Percentiles rank a stretch among this genome's conserved stretches.
These are phyloP conservation scores for Coemansia sp. DNA, from an alignment of 192 early-diverging fungal species.

Conservation along the genomic window DNA sequence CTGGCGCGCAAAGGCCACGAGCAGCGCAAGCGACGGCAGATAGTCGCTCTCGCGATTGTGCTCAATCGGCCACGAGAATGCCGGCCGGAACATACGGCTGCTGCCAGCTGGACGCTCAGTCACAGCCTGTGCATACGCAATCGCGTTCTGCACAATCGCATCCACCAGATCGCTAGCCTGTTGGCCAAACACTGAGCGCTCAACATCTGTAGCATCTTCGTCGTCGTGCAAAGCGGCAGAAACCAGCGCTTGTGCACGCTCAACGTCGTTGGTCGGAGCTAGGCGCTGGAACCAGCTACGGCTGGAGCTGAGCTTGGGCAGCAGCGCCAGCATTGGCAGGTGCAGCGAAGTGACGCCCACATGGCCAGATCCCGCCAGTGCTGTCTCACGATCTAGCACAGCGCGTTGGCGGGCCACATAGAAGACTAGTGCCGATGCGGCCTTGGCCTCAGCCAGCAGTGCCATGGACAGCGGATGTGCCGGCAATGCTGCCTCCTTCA, in stretches of 20 bases:
- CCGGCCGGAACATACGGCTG: slow-evolving; percentile 33
- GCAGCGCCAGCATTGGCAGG: slow-evolving; percentile 41
- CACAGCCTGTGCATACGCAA: slow-evolving; percentile 48
- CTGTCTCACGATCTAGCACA: slow-evolving; percentile 48
- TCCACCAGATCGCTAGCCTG: slow-evolving; percentile 51
- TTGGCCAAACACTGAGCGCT: slow-evolving; percentile 43
- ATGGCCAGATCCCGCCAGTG: slow-evolving; percentile 39
- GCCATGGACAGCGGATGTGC: slow-evolving; percentile 32
- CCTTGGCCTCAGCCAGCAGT: slow-evolving; percentile 42
- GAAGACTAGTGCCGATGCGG: slow-evolving; percentile 35
- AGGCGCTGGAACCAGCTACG: slow-evolving; percentile 35
- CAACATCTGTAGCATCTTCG: slow-evolving; percentile 12
- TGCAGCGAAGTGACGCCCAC: slow-evolving; percentile 48
- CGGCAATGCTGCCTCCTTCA: slow-evolving; percentile 34
- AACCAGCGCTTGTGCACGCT: slow-evolving; percentile 45
- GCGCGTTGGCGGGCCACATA: slow-evolving; percentile 51
- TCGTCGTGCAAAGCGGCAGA: slow-evolving; percentile 24
- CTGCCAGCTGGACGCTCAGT: slow-evolving; percentile 27
- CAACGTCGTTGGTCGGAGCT: slow-evolving; percentile 41
- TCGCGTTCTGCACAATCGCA: slow-evolving; percentile 35
- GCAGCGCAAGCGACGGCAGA: slow-evolving; percentile 50
- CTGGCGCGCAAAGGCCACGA: slow-evolving; percentile 37
- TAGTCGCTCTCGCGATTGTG: slow-evolving; percentile 54
- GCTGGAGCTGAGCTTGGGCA: slow-evolving; percentile 42
- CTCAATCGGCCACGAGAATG: slow-evolving; percentile 52